Base-by-base conservation (phyloP, 768 basidiomycete species). In the Lepiota brunneoincarnata region DNA sequence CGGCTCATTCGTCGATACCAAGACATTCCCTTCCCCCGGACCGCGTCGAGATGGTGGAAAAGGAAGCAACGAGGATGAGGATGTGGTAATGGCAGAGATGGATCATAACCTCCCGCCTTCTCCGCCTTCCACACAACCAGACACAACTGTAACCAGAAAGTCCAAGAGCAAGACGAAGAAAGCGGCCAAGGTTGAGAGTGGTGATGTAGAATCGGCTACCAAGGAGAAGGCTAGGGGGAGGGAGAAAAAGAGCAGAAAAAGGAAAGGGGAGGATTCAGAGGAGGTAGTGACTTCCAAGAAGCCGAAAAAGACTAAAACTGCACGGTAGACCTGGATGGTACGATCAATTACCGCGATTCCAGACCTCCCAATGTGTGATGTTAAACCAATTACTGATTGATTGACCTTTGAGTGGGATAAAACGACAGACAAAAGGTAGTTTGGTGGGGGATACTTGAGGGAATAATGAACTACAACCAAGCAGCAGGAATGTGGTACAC, bases 171-270 rank as follows among this genome's bases (percentile, higher is more conserved):
- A 51, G 28, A 54, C 31, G 35, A 36, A 31, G 45, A 40, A 38
- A 17, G 49, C 35, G 41, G 3, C 6, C 28, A 12, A 66, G 58
- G 43, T 38, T 21, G 51, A 68, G 63, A 63, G 66, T 56, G 56
- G 59, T 54, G 42, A 61, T 49, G 37, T 42, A 2, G 62, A 65
- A 18, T 54, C 47, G 6, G 56, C 49, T 15, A 42, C 51, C 11
- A 49, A 58, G 14, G 51, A 45, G 38, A 64, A 62, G 44, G 62
- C 60, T 36, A 56, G 56, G 42, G 67, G 70, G 40, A 69, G 67
- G 49, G 65, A 70, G 55, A 71, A 63, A 57, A 81, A 78, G 57
- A 73, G 77, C 34, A 83, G 79, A 64, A 76, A 74, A 45, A 71
- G 78, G 21, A 78, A 75, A 44, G 77, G 74, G 20, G 72, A 69